phyloP scores from a whole-genome alignment of 306 rosid species.

The Mucuna pruriens region DNA sequence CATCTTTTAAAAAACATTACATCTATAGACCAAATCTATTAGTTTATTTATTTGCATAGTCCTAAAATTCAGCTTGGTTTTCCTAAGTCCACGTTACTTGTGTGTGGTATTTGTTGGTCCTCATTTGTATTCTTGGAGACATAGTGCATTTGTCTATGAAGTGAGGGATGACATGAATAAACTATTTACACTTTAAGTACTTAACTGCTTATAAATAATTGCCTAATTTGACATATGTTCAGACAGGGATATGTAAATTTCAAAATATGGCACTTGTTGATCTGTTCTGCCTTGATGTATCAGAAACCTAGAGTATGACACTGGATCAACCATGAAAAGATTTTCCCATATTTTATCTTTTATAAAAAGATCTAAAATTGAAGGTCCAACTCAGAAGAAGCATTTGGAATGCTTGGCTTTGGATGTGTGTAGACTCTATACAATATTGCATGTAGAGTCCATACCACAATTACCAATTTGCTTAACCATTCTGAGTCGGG shows the following conservation, averaged over 20 bases:
- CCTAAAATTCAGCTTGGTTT: conserved; percentile 12
- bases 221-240: not conserved
- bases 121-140: not conserved
- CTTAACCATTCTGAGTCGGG: not conserved
- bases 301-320: not conserved
- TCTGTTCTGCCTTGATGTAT: conserved; percentile 4
- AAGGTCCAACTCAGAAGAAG: not conserved
- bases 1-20: conserved; percentile 25
- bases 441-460: not conserved
- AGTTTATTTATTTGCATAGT: conserved; percentile 6
- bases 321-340: not conserved
- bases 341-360: not conserved
- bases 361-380: not conserved
- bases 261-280: not conserved
- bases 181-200: conserved; percentile 6
- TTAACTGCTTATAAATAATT: conserved; percentile 1
- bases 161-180: not conserved
- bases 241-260: not conserved
- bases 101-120: not conserved
- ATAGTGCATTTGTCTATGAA: not conserved
- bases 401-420: not conserved
- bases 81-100: not conserved
- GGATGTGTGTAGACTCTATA: not conserved
- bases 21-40: not conserved
- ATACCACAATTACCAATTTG: not conserved